These are phyloP conservation scores for Taphrina confusa DNA, from an alignment of 1,139 yeast genomes.

Conservation along the genomic window DNA sequence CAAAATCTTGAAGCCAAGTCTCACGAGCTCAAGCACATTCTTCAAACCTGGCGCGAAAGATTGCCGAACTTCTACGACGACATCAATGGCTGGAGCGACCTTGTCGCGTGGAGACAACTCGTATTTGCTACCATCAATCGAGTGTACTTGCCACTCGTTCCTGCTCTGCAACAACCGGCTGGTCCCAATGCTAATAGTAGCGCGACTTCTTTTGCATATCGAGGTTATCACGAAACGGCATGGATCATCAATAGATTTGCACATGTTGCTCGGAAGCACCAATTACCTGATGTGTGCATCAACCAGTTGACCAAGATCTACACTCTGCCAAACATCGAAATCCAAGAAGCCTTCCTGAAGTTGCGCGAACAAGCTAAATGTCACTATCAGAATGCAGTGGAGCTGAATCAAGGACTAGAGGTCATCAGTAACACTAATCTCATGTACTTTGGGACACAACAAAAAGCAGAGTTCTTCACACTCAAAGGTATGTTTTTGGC, in stretches of 20 bases:
- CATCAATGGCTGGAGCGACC: conserved; percentile 94
- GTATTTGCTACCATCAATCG: conserved; percentile 96
- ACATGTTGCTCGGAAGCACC: conserved; percentile 95
- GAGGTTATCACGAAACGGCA: conserved; percentile 98
- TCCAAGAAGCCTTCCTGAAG: conserved; percentile 95
- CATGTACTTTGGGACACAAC: conserved; percentile 94
- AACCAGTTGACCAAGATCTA: conserved; percentile 90
- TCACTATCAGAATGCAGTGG: conserved; percentile 85
- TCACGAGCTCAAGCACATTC: conserved; percentile 87
- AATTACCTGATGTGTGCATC: conserved; percentile 95
- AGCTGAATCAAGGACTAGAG: conserved; percentile 89
- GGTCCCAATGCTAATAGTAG: conserved; percentile 42
- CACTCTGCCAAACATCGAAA: conserved; percentile 94
- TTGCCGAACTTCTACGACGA: conserved; percentile 97
- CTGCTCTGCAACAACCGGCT: conserved; percentile 74
- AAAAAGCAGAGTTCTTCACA: conserved; percentile 96
- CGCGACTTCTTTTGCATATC: conserved; percentile 79
- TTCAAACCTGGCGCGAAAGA: conserved; percentile 97
- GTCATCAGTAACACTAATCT: conserved; percentile 94
- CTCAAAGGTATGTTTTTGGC: conserved; percentile 97
- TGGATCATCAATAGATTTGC: conserved; percentile 99
- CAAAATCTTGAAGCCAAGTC: conserved; percentile 89
- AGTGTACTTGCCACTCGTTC: conserved; percentile 89
- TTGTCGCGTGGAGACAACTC: conserved; percentile 98
- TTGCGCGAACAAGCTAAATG: conserved; percentile 97